Percentiles rank a stretch among this genome's conserved stretches.
These are phyloP conservation scores for Dactylorhiza incarnata DNA, from an alignment of 106 monocot genomes.

Conservation along the genomic window DNA sequence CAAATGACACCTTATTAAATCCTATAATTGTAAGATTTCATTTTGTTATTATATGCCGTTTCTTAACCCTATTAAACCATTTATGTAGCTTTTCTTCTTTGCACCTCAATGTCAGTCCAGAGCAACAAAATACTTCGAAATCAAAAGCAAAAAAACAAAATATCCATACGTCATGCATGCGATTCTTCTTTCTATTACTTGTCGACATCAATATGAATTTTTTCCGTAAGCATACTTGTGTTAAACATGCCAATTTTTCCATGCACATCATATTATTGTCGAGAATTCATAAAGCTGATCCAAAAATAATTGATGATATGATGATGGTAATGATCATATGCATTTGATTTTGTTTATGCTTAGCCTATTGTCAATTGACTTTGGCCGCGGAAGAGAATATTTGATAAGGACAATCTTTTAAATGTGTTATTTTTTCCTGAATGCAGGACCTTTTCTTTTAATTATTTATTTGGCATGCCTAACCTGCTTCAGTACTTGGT, in stretches of 20 bases:
- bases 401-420: background rate
- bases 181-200: background rate
- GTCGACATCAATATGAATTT: background rate
- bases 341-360: background rate
- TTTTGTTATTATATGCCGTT: background rate
- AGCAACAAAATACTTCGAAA: background rate
- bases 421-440: background rate
- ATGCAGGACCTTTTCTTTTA: background rate
- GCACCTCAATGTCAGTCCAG: background rate
- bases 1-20: constrained; percentile 41
- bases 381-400: background rate
- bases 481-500: background rate
- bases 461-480: background rate
- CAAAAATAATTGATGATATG: too few species aligned
- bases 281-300: background rate
- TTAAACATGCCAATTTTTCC: background rate
- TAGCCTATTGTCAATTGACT: background rate
- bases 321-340: too few species aligned
- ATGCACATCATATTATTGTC: background rate
- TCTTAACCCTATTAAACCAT: background rate
- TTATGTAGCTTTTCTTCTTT: background rate
- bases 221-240: background rate
- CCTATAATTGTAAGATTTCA: constrained; percentile 55
- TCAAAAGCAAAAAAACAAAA: background rate
- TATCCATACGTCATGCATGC: background rate